Evolutionary conservation across 148 eudicot genomes (phyloP), one percentile per base, ranked within the genome.

Genomic region (Camellia granthamiana): DNA sequence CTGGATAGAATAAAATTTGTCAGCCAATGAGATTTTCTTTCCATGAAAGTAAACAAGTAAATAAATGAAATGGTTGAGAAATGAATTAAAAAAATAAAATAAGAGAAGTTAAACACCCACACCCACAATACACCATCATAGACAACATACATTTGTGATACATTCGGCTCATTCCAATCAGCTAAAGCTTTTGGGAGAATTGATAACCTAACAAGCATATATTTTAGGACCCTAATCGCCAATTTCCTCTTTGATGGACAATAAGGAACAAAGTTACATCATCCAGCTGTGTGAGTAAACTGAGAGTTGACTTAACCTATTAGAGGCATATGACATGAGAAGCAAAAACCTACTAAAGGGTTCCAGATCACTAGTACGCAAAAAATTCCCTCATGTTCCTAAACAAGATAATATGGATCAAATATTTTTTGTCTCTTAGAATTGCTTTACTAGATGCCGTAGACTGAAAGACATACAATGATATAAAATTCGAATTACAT

Each of bases 1-100:
- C 95, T 93, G 85, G 81, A 77, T 47, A 72, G 43, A 46, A 63
- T 5, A 58, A 49, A 46, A 71, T 43, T 14, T 62, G 67, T 72
- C 19, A 72, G 81, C 55, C 46, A 41, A 61, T 47, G 54, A 42
- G n/a, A 72, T 23, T 14, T 21, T n/a, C 42, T 30, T 62, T 77
- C 60, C 77, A 21, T 14, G 12, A 64, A 19, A 43, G 19, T 19
- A 42, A 69, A 13, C 4, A 81, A 2, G 52, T 44, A 18, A 23
- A 77, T 8, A 59, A 56, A 69, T 49, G 42, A 43, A 60, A 44
- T 10, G 69, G 11, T 60, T 46, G 41, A 12, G 3, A 62, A 76
- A 61, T 76, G n/a, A 75, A 61, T 15, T 58, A 4, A 59, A 74
- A 75, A 8, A 3, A 6, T 16, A 19, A 12, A 18, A 60, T 30